Evolutionary conservation across 78 protist genomes (phyloP).

Genomic region (Creolimax fragrantissima): DNA sequence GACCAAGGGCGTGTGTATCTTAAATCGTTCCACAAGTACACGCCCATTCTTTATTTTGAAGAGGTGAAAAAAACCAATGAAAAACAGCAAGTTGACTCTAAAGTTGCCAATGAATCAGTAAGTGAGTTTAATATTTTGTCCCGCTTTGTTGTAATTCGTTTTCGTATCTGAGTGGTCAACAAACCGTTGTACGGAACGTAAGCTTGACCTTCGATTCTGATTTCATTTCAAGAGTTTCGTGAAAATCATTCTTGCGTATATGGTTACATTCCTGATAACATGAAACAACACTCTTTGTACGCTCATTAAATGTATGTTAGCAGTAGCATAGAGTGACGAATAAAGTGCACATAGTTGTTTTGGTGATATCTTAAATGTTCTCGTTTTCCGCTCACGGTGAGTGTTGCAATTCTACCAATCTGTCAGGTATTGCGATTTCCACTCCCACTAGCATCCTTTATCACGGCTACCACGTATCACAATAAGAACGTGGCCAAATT

Average conservation of each 20-base stretch:
- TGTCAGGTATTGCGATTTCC: neutral
- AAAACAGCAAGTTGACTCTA: neutral
- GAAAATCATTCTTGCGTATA: neutral
- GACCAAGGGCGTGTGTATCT: neutral
- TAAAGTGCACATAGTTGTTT: neutral
- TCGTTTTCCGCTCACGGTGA: neutral
- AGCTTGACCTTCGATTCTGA: neutral
- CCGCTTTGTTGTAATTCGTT: neutral
- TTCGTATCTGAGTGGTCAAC: neutral
- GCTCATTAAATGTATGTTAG: too few relatives aligned
- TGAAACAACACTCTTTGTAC: too few relatives aligned
- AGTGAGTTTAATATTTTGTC: neutral
- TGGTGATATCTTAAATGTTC: neutral
- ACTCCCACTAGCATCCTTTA: neutral
- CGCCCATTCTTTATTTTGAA: neutral
- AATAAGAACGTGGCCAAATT: neutral
- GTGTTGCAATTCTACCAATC: too few relatives aligned
- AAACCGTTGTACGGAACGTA: too few relatives aligned
- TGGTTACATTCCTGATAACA: neutral
- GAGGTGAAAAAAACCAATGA: neutral
- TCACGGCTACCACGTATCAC: neutral
- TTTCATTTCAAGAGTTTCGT: neutral
- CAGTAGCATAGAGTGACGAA: neutral
- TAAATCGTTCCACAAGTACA: neutral
- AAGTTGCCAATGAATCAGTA: neutral